These are phyloP conservation scores for Mucor piriformis DNA, from an alignment of 371 early-diverging fungal species.

Conservation along the genomic window DNA sequence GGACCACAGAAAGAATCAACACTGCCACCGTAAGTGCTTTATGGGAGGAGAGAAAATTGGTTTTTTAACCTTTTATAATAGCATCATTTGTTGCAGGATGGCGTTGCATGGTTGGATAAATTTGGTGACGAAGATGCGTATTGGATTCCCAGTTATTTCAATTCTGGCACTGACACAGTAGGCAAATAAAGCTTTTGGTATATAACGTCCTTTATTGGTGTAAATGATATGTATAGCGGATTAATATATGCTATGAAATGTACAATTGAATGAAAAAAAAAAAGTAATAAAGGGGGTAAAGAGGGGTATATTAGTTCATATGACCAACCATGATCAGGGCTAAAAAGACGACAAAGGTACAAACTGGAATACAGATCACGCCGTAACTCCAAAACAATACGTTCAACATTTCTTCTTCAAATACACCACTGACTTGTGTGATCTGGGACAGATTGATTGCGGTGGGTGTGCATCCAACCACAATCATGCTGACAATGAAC, in stretches of 20 bases:
- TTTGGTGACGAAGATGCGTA: slow-evolving; percentile 64
- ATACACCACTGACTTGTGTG: slow-evolving; percentile 57
- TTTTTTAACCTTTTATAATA: slow-evolving; percentile 17
- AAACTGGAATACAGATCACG: slow-evolving; percentile 54
- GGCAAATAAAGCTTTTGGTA: neutral
- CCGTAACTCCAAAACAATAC: slow-evolving; percentile 67
- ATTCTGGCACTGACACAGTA: neutral
- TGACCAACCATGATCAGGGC: slow-evolving; percentile 18
- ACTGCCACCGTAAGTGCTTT: slow-evolving; percentile 34
- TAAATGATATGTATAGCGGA: neutral
- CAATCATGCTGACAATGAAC: slow-evolving; percentile 51
- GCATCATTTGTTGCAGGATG: slow-evolving; percentile 78
- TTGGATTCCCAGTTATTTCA: slow-evolving; percentile 82
- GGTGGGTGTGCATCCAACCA: slow-evolving; percentile 60
- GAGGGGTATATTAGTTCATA: slow-evolving; percentile 4
- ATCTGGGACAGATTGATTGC: slow-evolving; percentile 64
- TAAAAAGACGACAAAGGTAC: slow-evolving; percentile 52
- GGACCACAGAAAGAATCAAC: slow-evolving; percentile 64
- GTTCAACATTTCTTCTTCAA: slow-evolving; percentile 60
- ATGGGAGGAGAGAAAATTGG: neutral
- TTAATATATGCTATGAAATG: slow-evolving; percentile 1
- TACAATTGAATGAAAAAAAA: neutral
- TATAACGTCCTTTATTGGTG: neutral
- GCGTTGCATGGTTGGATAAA: slow-evolving; percentile 84
- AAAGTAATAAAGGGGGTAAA: neutral